These are phyloP conservation scores for Leccinum subgranulosum DNA, from an alignment of 768 basidiomycete genomes.

Conservation along the genomic window DNA sequence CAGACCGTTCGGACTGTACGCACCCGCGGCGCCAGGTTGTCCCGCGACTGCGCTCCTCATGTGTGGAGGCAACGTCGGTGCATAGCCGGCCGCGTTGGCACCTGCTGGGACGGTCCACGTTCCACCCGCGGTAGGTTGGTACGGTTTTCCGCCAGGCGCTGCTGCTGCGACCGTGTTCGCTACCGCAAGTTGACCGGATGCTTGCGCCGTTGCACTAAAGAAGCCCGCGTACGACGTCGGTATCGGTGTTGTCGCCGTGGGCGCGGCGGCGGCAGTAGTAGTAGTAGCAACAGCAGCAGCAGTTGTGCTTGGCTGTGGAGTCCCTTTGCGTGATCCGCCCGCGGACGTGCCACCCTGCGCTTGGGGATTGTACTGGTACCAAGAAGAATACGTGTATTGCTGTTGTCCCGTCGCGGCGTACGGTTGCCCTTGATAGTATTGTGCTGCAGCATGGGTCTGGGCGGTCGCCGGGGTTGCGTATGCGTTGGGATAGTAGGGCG, in stretches of 20 bases:
- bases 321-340: conserved; percentile 38
- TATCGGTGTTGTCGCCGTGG: conserved; percentile 27
- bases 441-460: conserved; percentile 28
- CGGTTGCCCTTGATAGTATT: conserved; percentile 37
- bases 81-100: conserved; percentile 22
- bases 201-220: conserved; percentile 32
- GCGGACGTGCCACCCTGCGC: conserved; percentile 19
- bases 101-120: conserved; percentile 28
- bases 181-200: conserved; percentile 45
- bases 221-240: conserved; percentile 41
- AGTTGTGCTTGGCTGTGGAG: conserved; percentile 37
- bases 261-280: conserved; percentile 19
- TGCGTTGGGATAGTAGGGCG: conserved; percentile 30
- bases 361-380: conserved; percentile 43
- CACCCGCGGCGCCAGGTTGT: conserved; percentile 20
- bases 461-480: conserved; percentile 23
- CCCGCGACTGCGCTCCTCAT: conserved; percentile 30
- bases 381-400: conserved; percentile 41
- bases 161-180: conserved; percentile 49
- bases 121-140: conserved; percentile 24
- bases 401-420: conserved; percentile 36
- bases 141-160: conserved; percentile 28
- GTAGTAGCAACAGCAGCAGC: conserved; percentile 16
- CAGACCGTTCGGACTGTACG: conserved; percentile 17
- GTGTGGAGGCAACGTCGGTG: conserved; percentile 43